Conservation (phyloP, 2,329 filamentous ascomycete genomes). For the Lecanicillium sp. region DNA sequence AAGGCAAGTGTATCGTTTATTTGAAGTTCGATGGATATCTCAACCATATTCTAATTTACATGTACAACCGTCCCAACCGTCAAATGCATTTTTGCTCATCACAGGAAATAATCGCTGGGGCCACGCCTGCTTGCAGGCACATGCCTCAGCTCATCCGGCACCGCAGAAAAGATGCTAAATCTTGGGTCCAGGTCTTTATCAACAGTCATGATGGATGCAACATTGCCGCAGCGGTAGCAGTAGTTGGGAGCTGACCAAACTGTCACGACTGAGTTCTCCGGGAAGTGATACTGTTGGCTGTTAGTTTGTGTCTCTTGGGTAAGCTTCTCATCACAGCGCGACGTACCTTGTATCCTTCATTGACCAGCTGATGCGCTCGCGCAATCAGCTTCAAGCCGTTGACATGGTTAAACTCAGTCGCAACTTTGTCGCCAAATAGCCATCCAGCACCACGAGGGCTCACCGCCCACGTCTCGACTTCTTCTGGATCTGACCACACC, state of each 20-base stretch:
- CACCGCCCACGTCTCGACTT: slow-evolving; percentile 92
- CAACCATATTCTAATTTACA: slow-evolving; percentile 35
- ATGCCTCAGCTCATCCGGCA: slow-evolving; percentile 77
- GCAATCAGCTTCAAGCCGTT: slow-evolving; percentile 95
- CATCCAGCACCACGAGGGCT: slow-evolving; percentile 95
- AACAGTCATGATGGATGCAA: slow-evolving; percentile 93
- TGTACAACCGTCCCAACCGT: slow-evolving; percentile 20
- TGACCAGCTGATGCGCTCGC: slow-evolving; percentile 94
- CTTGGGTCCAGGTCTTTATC: slow-evolving; percentile 77
- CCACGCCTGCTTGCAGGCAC: slow-evolving; percentile 65
- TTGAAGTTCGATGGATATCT: slow-evolving; percentile 30
- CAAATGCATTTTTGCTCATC: slow-evolving; percentile 19
- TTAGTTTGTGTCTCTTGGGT: too few relatives aligned
- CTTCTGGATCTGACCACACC: slow-evolving; percentile 97
- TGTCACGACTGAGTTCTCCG: slow-evolving; percentile 90
- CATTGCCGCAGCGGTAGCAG: slow-evolving; percentile 90
- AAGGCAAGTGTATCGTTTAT: slow-evolving; percentile 18
- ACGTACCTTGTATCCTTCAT: slow-evolving; percentile 90
- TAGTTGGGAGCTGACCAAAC: slow-evolving; percentile 98
- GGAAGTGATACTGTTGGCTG: slow-evolving; percentile 69
- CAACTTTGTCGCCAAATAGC: slow-evolving; percentile 94
- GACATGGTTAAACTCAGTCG: slow-evolving; percentile 94
- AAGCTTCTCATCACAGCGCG: too few relatives aligned
- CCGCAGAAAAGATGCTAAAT: slow-evolving; percentile 87
- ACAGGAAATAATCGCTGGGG: slow-evolving; percentile 65